Evolutionary conservation across 139 green algal genomes (phyloP).

Genomic region (Desmodesmus armatus): DNA sequence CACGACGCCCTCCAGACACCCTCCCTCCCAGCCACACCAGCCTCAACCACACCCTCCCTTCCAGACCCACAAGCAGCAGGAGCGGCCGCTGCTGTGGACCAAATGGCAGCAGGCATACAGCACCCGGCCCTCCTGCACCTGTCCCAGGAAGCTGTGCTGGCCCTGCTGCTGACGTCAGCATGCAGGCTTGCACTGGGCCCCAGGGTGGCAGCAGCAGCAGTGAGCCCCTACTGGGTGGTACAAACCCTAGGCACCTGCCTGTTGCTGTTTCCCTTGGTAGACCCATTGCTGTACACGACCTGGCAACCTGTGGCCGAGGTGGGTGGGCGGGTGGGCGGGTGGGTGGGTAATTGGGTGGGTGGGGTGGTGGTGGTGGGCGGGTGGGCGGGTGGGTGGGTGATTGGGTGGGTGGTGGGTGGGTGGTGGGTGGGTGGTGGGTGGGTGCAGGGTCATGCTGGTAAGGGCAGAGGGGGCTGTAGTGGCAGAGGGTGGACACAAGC

Average conservation of each 20-base stretch:
- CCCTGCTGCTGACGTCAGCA: conserved; percentile 12
- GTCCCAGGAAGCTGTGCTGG: conserved; percentile 20
- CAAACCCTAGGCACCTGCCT: conserved; percentile 28
- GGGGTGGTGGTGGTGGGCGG: too few species aligned
- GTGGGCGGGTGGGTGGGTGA: too few species aligned
- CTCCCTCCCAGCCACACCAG: background rate
- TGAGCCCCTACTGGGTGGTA: conserved; percentile 7
- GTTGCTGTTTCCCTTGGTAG: conserved; percentile 51
- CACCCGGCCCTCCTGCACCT: conserved; percentile 13
- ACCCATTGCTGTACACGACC: background rate
- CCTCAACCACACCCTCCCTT: background rate
- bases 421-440: too few species aligned
- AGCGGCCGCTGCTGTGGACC: background rate
- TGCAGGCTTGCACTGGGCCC: background rate
- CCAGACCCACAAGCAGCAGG: conserved; percentile 28
- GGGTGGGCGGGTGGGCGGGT: background rate
- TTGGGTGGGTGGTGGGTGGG: too few species aligned
- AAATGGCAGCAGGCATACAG: background rate
- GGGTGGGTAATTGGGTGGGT: too few species aligned
- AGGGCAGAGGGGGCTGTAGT: too few species aligned
- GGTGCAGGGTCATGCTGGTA: too few species aligned
- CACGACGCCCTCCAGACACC: background rate
- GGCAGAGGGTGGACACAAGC: too few species aligned
- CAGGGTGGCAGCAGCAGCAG: background rate
- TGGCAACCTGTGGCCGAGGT: conserved; percentile 15